phyloP scores from a whole-genome alignment of 1,284 basidiomycete genomes.

The Farysia itapuensis region DNA sequence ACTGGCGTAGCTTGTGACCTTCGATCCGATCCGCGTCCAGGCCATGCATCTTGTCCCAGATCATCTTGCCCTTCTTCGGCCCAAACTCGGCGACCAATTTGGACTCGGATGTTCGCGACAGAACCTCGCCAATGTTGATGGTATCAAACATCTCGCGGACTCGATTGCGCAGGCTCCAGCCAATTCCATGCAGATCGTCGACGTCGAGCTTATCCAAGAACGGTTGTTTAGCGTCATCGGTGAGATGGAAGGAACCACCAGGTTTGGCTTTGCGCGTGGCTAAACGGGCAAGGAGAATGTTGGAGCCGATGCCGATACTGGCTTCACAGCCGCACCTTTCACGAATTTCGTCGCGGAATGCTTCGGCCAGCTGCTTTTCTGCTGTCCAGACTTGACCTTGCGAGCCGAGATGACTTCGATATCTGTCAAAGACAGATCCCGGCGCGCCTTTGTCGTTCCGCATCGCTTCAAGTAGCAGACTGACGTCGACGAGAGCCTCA shows the following conservation, averaged over 20 bases:
- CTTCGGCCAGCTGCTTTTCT: conserved; percentile 69
- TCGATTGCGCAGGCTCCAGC: conserved; percentile 62
- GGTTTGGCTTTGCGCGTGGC: conserved; percentile 91
- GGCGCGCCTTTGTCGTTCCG: conserved; percentile 11
- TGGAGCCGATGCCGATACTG: conserved; percentile 81
- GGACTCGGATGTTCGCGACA: conserved; percentile 11
- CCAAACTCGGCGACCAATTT: conserved; percentile 70
- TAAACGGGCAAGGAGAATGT: conserved; percentile 86
- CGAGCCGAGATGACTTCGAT: conserved; percentile 19
- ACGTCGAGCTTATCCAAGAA: conserved; percentile 78
- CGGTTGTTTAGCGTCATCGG: conserved; percentile 63
- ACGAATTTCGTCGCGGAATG: conserved; percentile 75
- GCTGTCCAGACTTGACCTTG: conserved; percentile 35
- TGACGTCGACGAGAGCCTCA: conserved; percentile 89
- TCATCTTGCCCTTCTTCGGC: conserved; percentile 76
- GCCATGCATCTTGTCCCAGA: conserved; percentile 81
- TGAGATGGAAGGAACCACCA: conserved; percentile 76
- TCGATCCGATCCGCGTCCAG: conserved; percentile 78
- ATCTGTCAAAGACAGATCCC: conserved; percentile 14
- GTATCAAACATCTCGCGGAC: conserved; percentile 72
- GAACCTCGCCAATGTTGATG: conserved; percentile 70
- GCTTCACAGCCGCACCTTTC: conserved; percentile 78
- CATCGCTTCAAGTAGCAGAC: conserved; percentile 65
- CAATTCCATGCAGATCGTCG: conserved; percentile 84
- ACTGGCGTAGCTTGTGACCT: conserved; percentile 59